phyloP scores from a whole-genome alignment of 169 alveolate species.

The Cyclospora cayetanensis region DNA sequence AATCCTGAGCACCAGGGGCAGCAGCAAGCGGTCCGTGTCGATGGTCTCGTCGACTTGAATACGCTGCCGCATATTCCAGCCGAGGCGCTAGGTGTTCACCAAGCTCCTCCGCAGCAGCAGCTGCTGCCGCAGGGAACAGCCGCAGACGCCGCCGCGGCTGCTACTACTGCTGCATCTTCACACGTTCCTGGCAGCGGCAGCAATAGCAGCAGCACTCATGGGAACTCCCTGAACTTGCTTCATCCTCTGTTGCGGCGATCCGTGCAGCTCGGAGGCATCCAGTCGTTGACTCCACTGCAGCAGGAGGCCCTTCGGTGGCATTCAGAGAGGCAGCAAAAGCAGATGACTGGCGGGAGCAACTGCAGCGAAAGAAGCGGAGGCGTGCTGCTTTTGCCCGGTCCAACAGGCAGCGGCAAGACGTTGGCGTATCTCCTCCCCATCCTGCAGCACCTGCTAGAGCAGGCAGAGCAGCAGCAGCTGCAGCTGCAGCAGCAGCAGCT shows the following conservation, averaged over 20 bases:
- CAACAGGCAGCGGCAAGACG: constrained; percentile 96
- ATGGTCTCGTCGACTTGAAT: neutral
- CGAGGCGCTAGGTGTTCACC: neutral
- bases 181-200: neutral
- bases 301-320: neutral
- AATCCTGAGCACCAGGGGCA: too few relatives aligned
- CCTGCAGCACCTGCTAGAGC: neutral
- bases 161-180: neutral
- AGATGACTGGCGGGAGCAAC: neutral
- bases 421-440: constrained; percentile 89
- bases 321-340: neutral
- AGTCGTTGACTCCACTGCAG: neutral
- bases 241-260: neutral
- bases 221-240: neutral
- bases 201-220: neutral
- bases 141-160: neutral
- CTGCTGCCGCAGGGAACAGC: neutral
- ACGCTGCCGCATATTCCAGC: neutral
- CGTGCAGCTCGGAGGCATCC: neutral
- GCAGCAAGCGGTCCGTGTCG: too few relatives aligned
- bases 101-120: neutral
- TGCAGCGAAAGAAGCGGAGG: neutral
- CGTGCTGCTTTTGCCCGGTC: constrained; percentile 78
- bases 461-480: neutral
- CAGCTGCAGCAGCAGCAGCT: neutral